Conservation (phyloP, 2,329 filamentous ascomycete genomes). For the Trichoderma hamatum region DNA sequence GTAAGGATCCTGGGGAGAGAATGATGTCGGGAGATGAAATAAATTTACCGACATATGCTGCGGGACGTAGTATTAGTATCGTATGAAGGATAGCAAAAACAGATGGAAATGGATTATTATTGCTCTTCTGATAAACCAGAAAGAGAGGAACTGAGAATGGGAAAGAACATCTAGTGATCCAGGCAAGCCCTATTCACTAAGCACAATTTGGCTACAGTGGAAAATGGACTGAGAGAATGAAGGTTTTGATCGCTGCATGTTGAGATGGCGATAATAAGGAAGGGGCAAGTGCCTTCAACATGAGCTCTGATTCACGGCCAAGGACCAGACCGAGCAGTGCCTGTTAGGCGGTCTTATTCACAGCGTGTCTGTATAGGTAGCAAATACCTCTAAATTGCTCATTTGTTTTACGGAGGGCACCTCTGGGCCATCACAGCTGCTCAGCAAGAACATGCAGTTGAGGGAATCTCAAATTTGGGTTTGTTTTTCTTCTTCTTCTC, state of each 20-base stretch:
- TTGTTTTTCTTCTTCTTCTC: not conserved
- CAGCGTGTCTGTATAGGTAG: not conserved
- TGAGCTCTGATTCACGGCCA: constrained; percentile 16
- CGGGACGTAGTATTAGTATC: not conserved
- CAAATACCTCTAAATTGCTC: not conserved
- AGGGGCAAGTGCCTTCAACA: not conserved
- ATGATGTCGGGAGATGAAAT: constrained; percentile 8
- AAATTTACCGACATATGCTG: constrained; percentile 4
- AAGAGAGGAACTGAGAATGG: not conserved
- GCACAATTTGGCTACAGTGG: not conserved
- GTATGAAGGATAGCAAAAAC: not conserved
- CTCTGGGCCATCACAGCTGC: not conserved
- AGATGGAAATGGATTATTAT: not conserved
- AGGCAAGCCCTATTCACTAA: constrained; percentile 15
- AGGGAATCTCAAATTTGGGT: too few relatives aligned
- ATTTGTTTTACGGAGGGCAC: not conserved
- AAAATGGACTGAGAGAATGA: not conserved
- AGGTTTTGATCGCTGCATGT: not conserved
- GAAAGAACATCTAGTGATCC: not conserved
- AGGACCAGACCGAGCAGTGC: not conserved
- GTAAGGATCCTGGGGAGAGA: constrained; percentile 11
- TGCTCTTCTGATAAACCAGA: not conserved
- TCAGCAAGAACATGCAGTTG: not conserved
- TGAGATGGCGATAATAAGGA: not conserved
- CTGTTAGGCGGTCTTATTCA: not conserved